phyloP scores from a whole-genome alignment of 2,329 filamentous ascomycete genomes.

The Sporothrix humicola region DNA sequence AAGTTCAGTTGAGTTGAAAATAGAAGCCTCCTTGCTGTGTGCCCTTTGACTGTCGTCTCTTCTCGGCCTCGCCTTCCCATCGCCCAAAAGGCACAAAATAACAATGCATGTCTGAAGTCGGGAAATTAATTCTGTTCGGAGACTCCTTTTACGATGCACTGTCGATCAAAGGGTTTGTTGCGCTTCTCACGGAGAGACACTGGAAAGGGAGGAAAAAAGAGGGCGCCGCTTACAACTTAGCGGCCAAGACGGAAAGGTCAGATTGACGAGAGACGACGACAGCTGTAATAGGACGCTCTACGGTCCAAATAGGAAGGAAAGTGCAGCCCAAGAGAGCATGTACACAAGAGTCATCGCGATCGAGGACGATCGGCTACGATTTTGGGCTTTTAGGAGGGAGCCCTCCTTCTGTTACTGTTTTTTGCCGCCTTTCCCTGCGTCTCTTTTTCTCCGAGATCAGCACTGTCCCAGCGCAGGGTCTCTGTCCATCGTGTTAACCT shows the following conservation, averaged over 20 bases:
- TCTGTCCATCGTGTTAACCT: not conserved
- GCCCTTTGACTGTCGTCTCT: too few species aligned
- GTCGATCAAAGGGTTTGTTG: constrained; percentile 7
- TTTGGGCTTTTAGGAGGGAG: not conserved
- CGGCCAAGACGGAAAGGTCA: not conserved
- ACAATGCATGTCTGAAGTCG: constrained; percentile 25
- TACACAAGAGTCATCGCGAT: too few species aligned
- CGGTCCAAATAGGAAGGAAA: not conserved
- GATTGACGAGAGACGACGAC: not conserved
- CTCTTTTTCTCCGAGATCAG: constrained; percentile 18
- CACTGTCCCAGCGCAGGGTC: not conserved
- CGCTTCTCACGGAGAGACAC: not conserved
- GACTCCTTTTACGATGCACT: not conserved
- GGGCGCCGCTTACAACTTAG: not conserved
- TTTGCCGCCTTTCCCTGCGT: not conserved
- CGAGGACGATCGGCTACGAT: not conserved
- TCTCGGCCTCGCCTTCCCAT: not conserved
- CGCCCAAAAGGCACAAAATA: not conserved
- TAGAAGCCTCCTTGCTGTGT: not conserved
- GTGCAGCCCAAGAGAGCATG: too few species aligned
- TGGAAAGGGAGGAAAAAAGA: constrained; percentile 4
- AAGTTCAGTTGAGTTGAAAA: not conserved
- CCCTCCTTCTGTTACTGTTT: not conserved
- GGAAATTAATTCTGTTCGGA: constrained; percentile 20
- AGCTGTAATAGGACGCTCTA: not conserved